Conservation (phyloP, 164 flowering plant genomes). For the Aristolochia fimbriata region DNA sequence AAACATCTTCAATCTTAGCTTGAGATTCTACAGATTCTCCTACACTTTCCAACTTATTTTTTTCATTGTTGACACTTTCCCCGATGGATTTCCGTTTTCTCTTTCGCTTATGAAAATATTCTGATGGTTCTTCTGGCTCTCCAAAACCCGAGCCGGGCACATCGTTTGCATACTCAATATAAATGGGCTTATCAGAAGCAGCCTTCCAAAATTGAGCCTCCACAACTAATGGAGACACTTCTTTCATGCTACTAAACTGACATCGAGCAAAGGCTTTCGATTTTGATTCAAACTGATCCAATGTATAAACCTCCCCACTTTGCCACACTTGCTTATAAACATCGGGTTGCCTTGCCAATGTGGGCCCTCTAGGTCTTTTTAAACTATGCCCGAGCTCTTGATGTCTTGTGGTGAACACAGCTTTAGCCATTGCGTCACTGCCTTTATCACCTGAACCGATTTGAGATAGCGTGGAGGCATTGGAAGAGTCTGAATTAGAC, state of each 20-base stretch:
- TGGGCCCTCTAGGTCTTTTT: conserved; percentile 33
- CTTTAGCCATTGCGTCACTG: conserved; percentile 34
- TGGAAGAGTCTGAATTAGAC: conserved; percentile 12
- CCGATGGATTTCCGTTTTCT: conserved; percentile 34
- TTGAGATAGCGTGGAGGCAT: conserved; percentile 9
- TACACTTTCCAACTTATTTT: too few relatives aligned
- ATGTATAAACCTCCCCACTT: conserved; percentile 82
- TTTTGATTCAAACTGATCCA: conserved; percentile 90
- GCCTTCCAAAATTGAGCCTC: conserved; percentile 92
- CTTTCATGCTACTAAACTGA: conserved; percentile 46
- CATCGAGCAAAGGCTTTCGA: conserved; percentile 65
- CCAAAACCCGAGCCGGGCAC: conserved; percentile 95
- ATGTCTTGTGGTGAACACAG: conserved; percentile 86
- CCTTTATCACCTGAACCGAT: conserved; percentile 16
- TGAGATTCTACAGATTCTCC: neutral
- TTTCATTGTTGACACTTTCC: neutral
- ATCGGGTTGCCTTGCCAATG: conserved; percentile 14
- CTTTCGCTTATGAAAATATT: conserved; percentile 29
- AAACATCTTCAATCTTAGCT: neutral
- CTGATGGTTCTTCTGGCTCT: conserved; percentile 54
- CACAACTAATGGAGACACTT: conserved; percentile 50
- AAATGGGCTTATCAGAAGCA: conserved; percentile 72
- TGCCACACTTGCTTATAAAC: conserved; percentile 90
- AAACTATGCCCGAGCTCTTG: conserved; percentile 74
- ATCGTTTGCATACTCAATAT: conserved; percentile 95